Percentiles rank a stretch among this genome's conserved stretches.
These are phyloP conservation scores for Lachnellula suecica DNA, from an alignment of 2,329 filamentous ascomycete species.

Conservation along the genomic window DNA sequence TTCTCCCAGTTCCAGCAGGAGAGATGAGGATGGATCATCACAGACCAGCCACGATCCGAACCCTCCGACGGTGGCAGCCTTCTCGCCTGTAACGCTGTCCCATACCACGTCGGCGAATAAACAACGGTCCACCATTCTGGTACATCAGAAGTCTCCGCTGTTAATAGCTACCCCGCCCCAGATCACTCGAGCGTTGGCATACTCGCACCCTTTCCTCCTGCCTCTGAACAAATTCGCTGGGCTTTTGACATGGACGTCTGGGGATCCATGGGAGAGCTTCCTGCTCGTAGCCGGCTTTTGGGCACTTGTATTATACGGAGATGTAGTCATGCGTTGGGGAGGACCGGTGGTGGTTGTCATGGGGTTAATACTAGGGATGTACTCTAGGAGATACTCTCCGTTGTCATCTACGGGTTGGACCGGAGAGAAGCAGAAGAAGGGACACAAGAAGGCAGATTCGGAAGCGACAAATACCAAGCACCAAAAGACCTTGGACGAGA, in stretches of 20 bases:
- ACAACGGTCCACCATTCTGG: slow-evolving; percentile 86
- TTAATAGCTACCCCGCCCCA: slow-evolving; percentile 92
- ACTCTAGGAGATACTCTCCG: slow-evolving; percentile 83
- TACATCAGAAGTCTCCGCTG: slow-evolving; percentile 94
- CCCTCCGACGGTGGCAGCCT: slow-evolving; percentile 80
- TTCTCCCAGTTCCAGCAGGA: slow-evolving; percentile 27
- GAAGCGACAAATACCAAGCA: slow-evolving; percentile 70
- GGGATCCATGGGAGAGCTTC: slow-evolving; percentile 96
- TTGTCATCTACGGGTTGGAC: slow-evolving; percentile 82
- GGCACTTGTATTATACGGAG: slow-evolving; percentile 83
- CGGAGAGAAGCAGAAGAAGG: slow-evolving; percentile 54
- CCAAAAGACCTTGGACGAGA: slow-evolving; percentile 95
- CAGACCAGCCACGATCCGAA: slow-evolving; percentile 36
- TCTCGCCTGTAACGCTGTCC: slow-evolving; percentile 80
- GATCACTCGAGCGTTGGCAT: slow-evolving; percentile 89
- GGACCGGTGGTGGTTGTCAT: slow-evolving; percentile 82
- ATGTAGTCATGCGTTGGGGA: slow-evolving; percentile 74
- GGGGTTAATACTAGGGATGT: slow-evolving; percentile 86
- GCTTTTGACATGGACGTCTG: slow-evolving; percentile 89
- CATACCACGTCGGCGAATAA: slow-evolving; percentile 62
- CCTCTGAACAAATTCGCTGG: slow-evolving; percentile 85
- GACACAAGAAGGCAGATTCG: slow-evolving; percentile 44
- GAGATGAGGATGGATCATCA: slow-evolving; percentile 27
- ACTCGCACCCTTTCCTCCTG: slow-evolving; percentile 91
- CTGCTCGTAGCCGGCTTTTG: slow-evolving; percentile 83